Conservation (phyloP, 768 basidiomycete species). For the Pisolithus tinctorius region DNA sequence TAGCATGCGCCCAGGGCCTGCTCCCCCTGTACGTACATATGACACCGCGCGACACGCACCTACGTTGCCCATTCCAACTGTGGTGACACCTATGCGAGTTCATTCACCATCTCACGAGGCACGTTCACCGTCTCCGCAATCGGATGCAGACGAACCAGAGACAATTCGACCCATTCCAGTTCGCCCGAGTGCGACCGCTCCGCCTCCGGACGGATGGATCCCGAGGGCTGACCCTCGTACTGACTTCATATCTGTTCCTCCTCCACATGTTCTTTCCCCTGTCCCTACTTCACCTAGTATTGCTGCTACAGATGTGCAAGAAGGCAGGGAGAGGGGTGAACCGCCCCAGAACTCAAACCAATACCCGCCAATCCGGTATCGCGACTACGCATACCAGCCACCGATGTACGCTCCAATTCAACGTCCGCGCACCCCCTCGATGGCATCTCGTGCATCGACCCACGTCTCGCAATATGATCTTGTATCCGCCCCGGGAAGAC, state of each 20-base stretch:
- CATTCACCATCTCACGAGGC: slow-evolving; percentile 17
- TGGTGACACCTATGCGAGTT: slow-evolving; percentile 6
- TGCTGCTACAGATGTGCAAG: slow-evolving; percentile 10
- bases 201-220: slow-evolving; percentile 23
- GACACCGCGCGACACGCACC: slow-evolving; percentile 11
- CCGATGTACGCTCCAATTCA: slow-evolving; percentile 5
- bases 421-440: slow-evolving; percentile 15
- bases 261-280: slow-evolving; percentile 15
- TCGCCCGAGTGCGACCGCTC: slow-evolving; percentile 12
- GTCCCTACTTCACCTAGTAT: slow-evolving; percentile 11
- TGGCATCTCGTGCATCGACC: slow-evolving; percentile 22
- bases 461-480: slow-evolving; percentile 27
- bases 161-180: slow-evolving; percentile 24
- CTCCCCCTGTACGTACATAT: slow-evolving; percentile 18
- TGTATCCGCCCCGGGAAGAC: slow-evolving; percentile 17
- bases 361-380: slow-evolving; percentile 19
- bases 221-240: slow-evolving; percentile 22
- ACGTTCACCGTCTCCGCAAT: slow-evolving; percentile 7
- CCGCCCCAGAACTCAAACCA: slow-evolving; percentile 3
- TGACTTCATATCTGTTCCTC: slow-evolving; percentile 15
- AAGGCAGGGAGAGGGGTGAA: neutral
- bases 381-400: slow-evolving; percentile 24
- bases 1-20: slow-evolving; percentile 23
- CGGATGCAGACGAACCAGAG: slow-evolving; percentile 14
- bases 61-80: slow-evolving; percentile 19